Base-by-base conservation (phyloP, 805 yeast genomes). In the Ogataea sp. region DNA sequence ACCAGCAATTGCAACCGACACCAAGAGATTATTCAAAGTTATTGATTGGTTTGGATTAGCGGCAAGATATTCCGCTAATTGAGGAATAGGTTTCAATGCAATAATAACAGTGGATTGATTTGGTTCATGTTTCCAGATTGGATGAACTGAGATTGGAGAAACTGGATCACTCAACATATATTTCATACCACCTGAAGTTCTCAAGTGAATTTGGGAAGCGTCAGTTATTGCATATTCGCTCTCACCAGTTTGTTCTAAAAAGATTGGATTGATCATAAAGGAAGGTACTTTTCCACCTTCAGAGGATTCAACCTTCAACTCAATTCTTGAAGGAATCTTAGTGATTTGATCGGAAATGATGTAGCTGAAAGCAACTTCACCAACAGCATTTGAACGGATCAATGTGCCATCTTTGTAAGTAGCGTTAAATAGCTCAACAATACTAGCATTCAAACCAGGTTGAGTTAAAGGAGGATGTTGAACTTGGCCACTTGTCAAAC, bases 61-160 rank as follows among this genome's bases (percentile, higher is more conserved):
- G 6, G 53, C 48, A 29, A 75, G 49, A 27, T 54, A 53, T 1
- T 52, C 44, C 4, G 61, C 45, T 41, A 73, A 65, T 16, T 62
- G 61, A 3, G 77, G 77, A 36, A 75, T 63, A 43, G 83, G 68
- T 53, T 70, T 72, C 45, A 86, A 62, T 16, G 82, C 78, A 41
- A 90, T 68, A 63, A 89, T 83, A 41, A 90, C 82, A 48, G 95
- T 81, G 1, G 96, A 80, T 63, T 88, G 96, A 40, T 71, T 80
- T 16, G 72, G 71, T 58, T 89, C 96, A 55, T 82, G 83, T 53
- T 88, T 83, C 97, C 97, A 93, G 34, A 82, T 75, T 32, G 96
- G 96, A 30, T 78, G 70, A 35, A 90, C 70, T 23, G 74, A 58
- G 20, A 90, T 59, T 11, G 97, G 97, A 9, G 80, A 75, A 14